These are phyloP conservation scores for Paramecium sonneborni DNA, from an alignment of 73 alveolate species.

Conservation along the genomic window DNA sequence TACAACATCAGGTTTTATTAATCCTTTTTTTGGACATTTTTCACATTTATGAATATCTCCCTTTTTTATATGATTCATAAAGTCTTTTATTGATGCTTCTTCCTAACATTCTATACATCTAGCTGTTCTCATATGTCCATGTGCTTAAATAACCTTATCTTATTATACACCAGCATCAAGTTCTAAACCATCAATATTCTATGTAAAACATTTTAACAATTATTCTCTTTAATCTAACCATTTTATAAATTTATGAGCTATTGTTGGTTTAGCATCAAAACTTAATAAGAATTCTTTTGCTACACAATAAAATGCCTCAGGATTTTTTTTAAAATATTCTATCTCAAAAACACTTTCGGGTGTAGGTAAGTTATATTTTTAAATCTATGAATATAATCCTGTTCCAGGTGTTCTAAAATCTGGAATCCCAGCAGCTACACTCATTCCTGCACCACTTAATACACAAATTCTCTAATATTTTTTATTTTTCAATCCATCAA, in stretches of 20 bases:
- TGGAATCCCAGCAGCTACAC: slow-evolving; percentile 98
- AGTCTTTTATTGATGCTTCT: slow-evolving; percentile 45
- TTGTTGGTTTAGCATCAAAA: slow-evolving; percentile 68
- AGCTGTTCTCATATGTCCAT: slow-evolving; percentile 76
- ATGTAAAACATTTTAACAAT: slow-evolving; percentile 71
- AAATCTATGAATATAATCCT: slow-evolving; percentile 81
- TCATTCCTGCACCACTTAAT: slow-evolving; percentile 98
- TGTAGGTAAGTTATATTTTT: slow-evolving; percentile 70
- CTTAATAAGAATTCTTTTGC: slow-evolving; percentile 67
- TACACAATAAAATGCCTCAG: slow-evolving; percentile 78
- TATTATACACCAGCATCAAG: slow-evolving; percentile 76
- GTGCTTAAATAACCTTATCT: slow-evolving; percentile 78
- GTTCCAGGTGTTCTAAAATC: slow-evolving; percentile 97
- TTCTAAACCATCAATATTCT: slow-evolving; percentile 89
- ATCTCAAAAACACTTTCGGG: slow-evolving; percentile 82
- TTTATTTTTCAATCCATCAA: slow-evolving; percentile 73
- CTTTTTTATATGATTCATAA: slow-evolving; percentile 55
- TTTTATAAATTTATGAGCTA: slow-evolving; percentile 68
- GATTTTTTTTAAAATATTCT: slow-evolving; percentile 75
- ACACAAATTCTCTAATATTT: slow-evolving; percentile 81
- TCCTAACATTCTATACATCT: slow-evolving; percentile 61
- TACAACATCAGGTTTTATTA: slow-evolving; percentile 78
- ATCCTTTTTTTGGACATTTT: slow-evolving; percentile 49
- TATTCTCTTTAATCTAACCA: slow-evolving; percentile 59
- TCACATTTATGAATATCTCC: slow-evolving; percentile 55